phyloP scores from a whole-genome alignment of 805 yeast genomes.

The Metschnikowia baotianmanensis region DNA sequence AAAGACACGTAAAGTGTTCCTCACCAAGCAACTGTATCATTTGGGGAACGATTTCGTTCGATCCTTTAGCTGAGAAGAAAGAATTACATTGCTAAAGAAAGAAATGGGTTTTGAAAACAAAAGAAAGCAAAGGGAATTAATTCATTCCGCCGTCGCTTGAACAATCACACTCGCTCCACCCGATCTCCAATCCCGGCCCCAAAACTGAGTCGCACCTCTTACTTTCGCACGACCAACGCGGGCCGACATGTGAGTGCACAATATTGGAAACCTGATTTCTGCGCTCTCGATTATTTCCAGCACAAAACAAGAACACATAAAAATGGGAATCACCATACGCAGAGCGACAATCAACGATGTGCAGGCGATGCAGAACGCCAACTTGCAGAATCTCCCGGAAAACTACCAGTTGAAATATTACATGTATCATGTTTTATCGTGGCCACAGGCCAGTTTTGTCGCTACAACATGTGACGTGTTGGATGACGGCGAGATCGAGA shows the following conservation, averaged over 20 bases:
- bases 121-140: no score
- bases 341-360: slow-evolving; percentile 83
- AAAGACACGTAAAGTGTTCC: no score
- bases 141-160: no score
- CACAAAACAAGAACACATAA: background rate
- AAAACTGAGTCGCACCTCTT: slow-evolving; percentile 3
- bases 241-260: background rate
- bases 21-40: no score
- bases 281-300: background rate
- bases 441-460: slow-evolving; percentile 98
- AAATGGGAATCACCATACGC: slow-evolving; percentile 83
- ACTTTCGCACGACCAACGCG: slow-evolving; percentile 6
- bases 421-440: slow-evolving; percentile 87
- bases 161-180: no score
- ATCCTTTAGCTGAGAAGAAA: no score
- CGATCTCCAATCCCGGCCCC: no score
- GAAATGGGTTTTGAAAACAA: no score
- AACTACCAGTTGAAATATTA: slow-evolving; percentile 91
- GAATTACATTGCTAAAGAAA: no score
- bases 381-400: slow-evolving; percentile 88
- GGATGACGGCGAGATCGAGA: slow-evolving; percentile 20
- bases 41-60: no score
- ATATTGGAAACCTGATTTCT: background rate
- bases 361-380: slow-evolving; percentile 95
- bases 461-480: slow-evolving; percentile 71